Evolutionary conservation across 1,284 basidiomycete genomes (phyloP).

Genomic region (Fomitopsis palustris): DNA sequence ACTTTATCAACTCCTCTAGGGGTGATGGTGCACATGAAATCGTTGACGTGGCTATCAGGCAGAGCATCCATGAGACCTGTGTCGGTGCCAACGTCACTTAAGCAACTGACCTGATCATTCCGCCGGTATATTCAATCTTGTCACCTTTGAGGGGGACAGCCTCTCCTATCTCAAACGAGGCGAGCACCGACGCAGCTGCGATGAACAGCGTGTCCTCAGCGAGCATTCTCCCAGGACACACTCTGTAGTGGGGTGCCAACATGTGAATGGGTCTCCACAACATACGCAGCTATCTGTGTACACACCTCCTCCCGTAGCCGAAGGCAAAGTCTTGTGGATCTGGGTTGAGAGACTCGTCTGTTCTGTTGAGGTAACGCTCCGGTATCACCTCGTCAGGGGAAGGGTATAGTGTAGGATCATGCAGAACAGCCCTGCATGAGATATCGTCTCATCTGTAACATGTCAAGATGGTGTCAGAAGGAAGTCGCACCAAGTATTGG

Average conservation of each 20-base stretch:
- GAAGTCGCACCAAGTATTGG: conserved; percentile 20
- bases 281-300: not conserved
- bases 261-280: not conserved
- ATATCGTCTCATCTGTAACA: not conserved
- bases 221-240: conserved; percentile 11
- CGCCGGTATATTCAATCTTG: not conserved
- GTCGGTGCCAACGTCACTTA: not conserved
- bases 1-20: not conserved
- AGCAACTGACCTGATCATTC: not conserved
- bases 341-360: conserved; percentile 12
- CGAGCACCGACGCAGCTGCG: conserved; percentile 10
- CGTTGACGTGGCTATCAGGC: not conserved
- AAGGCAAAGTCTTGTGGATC: conserved; percentile 25
- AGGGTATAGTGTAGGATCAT: conserved; percentile 24
- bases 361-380: conserved; percentile 21
- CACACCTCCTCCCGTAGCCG: conserved; percentile 26
- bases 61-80: not conserved
- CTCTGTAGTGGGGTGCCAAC: not conserved
- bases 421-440: conserved; percentile 14
- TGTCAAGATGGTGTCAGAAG: not conserved
- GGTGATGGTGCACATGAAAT: not conserved
- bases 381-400: conserved; percentile 27
- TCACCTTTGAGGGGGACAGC: not conserved
- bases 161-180: conserved; percentile 13
- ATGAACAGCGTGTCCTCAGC: conserved; percentile 15